A percentile compares a stretch with the other conserved stretches of the same genome.
phyloP scores from a whole-genome alignment of 305 asterid genomes.

The Monarda citriodora region DNA sequence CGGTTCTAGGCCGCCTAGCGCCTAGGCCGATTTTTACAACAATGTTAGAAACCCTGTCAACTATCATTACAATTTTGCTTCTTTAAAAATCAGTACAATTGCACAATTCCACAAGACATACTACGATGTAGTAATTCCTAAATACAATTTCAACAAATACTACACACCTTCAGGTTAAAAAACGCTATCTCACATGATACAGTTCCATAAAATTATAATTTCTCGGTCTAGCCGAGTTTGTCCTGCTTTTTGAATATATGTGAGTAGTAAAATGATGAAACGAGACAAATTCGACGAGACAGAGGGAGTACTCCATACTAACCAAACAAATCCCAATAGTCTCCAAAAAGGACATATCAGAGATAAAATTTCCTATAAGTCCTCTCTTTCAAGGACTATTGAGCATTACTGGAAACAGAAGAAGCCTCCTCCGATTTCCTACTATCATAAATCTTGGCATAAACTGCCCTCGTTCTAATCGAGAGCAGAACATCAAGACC shows the following conservation, averaged over 20 bases:
- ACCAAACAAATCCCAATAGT: not conserved
- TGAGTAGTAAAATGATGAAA: no score
- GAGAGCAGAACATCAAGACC: slow-evolving; percentile 63
- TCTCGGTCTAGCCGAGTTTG: no score
- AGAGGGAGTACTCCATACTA: no score
- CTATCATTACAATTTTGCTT: no score
- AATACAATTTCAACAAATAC: not conserved
- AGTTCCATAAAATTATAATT: not conserved
- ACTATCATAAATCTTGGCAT: slow-evolving; percentile 50
- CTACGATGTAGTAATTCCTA: no score
- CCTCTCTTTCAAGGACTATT: not conserved
- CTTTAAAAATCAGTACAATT: no score
- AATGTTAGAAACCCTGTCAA: no score
- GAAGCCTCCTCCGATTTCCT: slow-evolving; percentile 40
- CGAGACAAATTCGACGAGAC: no score
- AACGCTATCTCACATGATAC: not conserved
- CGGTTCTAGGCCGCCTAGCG: no score
- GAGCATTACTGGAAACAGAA: slow-evolving; percentile 7
- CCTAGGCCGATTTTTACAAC: no score
- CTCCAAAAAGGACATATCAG: slow-evolving; percentile 12
- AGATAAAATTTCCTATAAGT: slow-evolving; percentile 18
- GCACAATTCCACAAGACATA: not conserved
- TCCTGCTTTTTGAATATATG: no score
- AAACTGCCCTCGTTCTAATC: slow-evolving; percentile 58
- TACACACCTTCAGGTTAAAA: not conserved